phyloP scores from a whole-genome alignment of 1,284 basidiomycete species.

The Trichosporon asahii region DNA sequence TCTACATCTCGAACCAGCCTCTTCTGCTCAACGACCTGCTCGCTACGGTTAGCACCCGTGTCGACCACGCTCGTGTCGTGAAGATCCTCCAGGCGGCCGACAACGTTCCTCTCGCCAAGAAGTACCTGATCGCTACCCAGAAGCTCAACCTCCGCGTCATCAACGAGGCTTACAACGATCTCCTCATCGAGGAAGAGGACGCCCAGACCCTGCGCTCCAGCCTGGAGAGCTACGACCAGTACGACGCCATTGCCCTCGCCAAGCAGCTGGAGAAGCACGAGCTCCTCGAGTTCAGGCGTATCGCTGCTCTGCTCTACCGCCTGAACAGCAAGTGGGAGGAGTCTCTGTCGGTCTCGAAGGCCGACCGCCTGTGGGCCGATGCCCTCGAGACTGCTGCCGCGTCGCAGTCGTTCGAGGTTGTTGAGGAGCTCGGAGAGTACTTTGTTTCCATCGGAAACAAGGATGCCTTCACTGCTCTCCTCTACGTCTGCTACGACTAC shows the following conservation, averaged over 20 bases:
- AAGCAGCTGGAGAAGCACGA: constrained; percentile 83
- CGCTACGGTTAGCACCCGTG: constrained; percentile 83
- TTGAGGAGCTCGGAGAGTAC: constrained; percentile 89
- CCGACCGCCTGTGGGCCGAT: constrained; percentile 94
- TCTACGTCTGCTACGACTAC: constrained; percentile 90
- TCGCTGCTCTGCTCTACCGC: constrained; percentile 95
- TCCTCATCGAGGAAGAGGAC: constrained; percentile 98
- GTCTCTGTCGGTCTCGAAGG: constrained; percentile 88
- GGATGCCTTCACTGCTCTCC: constrained; percentile 89
- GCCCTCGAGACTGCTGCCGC: constrained; percentile 84
- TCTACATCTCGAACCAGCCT: constrained; percentile 88
- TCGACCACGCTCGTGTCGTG: constrained; percentile 92
- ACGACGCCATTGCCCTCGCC: constrained; percentile 87
- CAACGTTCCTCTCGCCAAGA: constrained; percentile 88
- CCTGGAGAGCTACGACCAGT: constrained; percentile 97
- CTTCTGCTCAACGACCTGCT: constrained; percentile 89
- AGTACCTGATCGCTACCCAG: constrained; percentile 96
- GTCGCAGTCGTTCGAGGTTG: constrained; percentile 75
- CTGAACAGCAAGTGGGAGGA: constrained; percentile 72
- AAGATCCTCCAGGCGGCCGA: constrained; percentile 81
- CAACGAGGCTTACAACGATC: constrained; percentile 94
- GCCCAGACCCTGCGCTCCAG: constrained; percentile 93
- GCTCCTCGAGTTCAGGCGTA: constrained; percentile 88
- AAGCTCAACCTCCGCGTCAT: constrained; percentile 95
- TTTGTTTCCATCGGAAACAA: constrained; percentile 97